Base-by-base conservation (phyloP, 441 rosid species). In the Pelargonium cotyledonis region DNA sequence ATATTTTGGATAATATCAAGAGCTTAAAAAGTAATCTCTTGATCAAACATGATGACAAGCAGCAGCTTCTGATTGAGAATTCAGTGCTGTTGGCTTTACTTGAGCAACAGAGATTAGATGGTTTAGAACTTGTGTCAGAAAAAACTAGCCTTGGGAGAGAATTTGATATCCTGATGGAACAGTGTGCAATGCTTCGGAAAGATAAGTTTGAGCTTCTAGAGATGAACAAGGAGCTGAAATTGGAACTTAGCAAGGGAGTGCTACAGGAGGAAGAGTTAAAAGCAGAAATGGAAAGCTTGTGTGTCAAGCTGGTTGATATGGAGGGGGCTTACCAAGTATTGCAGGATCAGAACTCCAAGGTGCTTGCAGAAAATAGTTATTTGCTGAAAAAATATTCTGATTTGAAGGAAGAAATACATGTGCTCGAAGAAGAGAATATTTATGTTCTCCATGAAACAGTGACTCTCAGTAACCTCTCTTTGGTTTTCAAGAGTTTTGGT, bases 351-450 rank as follows among this genome's bases (percentile, higher is more conserved):
- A 86, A 85, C 70, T 73, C 72, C 7, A 71, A 72, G 75, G 78
- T 69, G 67, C 79, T 75, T 63, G 80, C 73, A 29, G 90, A 87
- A 71, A 86, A 86, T 75, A 69, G 77, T 77, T 31, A 41, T 68
- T 68, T 89, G 86, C 79, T 74, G 58, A 41, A 78, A 78, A 82
- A 83, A 70, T 68, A 84, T 72, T 71, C 78, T 66, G 77, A 79
- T 60, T 73, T 86, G 70, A 80, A 81, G 81, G 82, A 76, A 73
- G 82, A 86, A 71, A 83, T 82, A 78, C 21, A 35, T 43, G 21
- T 72, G 55, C 86, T 83, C 69, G 86, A 84, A 74, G 90, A 86
- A 75, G 95, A 95, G 76, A 88, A 85, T 70, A 53, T 61, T 57
- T 78, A 72, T 63, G 53, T 80, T 74, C 75, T 89, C 73, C 78